These are phyloP conservation scores for Chlamydomonas incerta DNA, from an alignment of 139 green algal genomes.

Conservation along the genomic window DNA sequence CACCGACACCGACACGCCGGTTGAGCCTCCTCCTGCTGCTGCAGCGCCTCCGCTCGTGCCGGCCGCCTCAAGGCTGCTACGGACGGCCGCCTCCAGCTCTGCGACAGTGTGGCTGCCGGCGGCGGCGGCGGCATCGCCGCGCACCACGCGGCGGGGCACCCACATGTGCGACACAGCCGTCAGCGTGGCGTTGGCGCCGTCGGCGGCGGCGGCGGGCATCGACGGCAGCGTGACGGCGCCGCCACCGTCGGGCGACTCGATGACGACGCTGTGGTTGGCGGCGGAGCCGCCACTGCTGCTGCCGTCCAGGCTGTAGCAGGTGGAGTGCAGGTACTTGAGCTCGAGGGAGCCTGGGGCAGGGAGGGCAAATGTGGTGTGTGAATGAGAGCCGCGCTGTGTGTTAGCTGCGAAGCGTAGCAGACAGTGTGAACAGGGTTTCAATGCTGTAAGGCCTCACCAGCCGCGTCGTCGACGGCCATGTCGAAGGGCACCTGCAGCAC, in stretches of 20 bases:
- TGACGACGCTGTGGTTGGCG: not conserved
- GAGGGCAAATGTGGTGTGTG: too few species aligned
- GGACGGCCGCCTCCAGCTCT: not conserved
- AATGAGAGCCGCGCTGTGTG: too few species aligned
- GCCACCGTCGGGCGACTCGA: conserved; percentile 1
- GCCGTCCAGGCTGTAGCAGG: not conserved
- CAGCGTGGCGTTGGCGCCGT: conserved; percentile 7
- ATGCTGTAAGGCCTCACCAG: not conserved
- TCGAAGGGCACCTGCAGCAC: conserved; percentile 8
- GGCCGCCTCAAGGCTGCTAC: not conserved
- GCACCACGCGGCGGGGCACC: not conserved
- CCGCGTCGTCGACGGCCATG: not conserved
- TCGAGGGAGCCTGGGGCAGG: not conserved
- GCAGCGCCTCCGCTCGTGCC: too few species aligned
- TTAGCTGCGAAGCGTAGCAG: too few species aligned
- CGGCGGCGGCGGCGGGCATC: conserved; percentile 9
- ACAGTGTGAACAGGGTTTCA: too few species aligned
- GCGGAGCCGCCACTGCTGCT: not conserved
- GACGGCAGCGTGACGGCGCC: not conserved
- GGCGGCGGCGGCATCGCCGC: too few species aligned
- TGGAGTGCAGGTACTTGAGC: not conserved
- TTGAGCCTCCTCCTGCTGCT: not conserved
- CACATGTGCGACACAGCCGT: conserved; percentile 20
- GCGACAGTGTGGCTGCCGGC: not conserved
- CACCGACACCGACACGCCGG: not conserved